Base-by-base conservation (phyloP, 257 asterid species). In the Solanum chaucha region DNA sequence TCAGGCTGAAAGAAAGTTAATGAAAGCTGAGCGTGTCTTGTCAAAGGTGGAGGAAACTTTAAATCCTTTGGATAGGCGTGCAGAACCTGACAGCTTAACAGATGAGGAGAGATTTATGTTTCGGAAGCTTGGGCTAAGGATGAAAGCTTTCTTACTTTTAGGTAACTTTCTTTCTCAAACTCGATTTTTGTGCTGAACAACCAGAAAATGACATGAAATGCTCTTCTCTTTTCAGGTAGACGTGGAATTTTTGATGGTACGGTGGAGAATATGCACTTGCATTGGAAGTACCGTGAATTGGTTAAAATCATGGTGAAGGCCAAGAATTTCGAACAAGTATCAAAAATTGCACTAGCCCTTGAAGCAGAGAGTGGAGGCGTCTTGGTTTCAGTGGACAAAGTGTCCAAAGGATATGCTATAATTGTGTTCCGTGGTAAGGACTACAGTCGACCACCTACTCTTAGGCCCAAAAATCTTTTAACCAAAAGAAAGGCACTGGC, bases 211-310 rank as follows among this genome's bases (percentile, higher is more conserved):
- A 75, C 88, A 46, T 87, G 85, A 32, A 44, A 86, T 24, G 83
- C 24, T 88, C 41, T 61, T 80, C 64, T 61, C 81, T 51, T 90
- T 90, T 85, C 98, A 97, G 99, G 99, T 89, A 91, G 99, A 91
- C 99, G 99, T 81, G 99, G 99, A 87, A 94, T 97, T 87, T 97
- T 97, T 88, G 98, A 92, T 86, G 99, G 99, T 90, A 97, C 99
- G 0, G 98, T 97, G 86, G 99, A 97, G 91, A 97, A 97, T 92
- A 96, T 96, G 99, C 99, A 97, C 91, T 92, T 97, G 89, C 99
- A 97, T 88, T 97, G 99, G 99, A 97, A 97, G 87, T 96, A 96
- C 89, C 91, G 99, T 34, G 99, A 97, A 92, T 85, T 97, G 92
- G 91, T 97, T 68, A 96, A 97, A 91, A 94, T 97, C 89, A 88